A percentile compares a stretch with the other conserved stretches of the same genome.
phyloP scores from a whole-genome alignment of 495 filamentous ascomycete genomes.

The Parathielavia appendiculata region DNA sequence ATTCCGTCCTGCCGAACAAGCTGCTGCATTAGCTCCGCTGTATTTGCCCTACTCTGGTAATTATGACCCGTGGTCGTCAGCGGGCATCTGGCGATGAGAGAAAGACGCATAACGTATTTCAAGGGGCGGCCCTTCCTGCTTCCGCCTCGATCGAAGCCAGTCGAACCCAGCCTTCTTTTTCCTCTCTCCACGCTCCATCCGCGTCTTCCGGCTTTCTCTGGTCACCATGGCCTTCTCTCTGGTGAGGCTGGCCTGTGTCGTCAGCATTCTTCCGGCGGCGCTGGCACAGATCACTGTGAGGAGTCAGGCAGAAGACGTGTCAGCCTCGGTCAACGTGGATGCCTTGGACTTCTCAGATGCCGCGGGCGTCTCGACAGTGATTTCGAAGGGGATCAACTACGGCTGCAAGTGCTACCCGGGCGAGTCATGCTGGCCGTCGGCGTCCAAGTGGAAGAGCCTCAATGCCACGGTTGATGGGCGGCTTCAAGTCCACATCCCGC shows the following conservation, averaged over 20 bases:
- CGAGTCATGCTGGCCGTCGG: slow-evolving; percentile 40
- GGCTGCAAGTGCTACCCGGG: slow-evolving; percentile 42
- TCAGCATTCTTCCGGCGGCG: not conserved
- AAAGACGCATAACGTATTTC: not conserved
- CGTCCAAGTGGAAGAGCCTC: slow-evolving; percentile 29
- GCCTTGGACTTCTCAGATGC: slow-evolving; percentile 15
- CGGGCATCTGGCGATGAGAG: not conserved
- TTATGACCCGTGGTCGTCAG: not conserved
- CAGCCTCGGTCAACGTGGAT: not conserved
- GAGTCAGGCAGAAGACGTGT: not conserved
- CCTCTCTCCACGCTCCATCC: no score
- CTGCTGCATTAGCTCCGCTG: slow-evolving; percentile 15
- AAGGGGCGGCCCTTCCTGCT: not conserved
- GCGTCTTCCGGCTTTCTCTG: not conserved
- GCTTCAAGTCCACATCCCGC: slow-evolving; percentile 36
- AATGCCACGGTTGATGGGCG: slow-evolving; percentile 39
- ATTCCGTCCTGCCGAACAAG: not conserved
- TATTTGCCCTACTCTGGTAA: slow-evolving; percentile 11
- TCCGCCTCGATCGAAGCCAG: not conserved
- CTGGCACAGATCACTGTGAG: slow-evolving; percentile 8
- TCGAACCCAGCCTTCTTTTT: not conserved
- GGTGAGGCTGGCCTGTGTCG: not conserved
- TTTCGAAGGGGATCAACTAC: slow-evolving; percentile 26
- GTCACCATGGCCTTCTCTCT: not conserved
- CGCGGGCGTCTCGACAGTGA: not conserved